Evolutionary conservation across 2,329 filamentous ascomycete genomes (phyloP).

Genomic region (Penicillium sp.): DNA sequence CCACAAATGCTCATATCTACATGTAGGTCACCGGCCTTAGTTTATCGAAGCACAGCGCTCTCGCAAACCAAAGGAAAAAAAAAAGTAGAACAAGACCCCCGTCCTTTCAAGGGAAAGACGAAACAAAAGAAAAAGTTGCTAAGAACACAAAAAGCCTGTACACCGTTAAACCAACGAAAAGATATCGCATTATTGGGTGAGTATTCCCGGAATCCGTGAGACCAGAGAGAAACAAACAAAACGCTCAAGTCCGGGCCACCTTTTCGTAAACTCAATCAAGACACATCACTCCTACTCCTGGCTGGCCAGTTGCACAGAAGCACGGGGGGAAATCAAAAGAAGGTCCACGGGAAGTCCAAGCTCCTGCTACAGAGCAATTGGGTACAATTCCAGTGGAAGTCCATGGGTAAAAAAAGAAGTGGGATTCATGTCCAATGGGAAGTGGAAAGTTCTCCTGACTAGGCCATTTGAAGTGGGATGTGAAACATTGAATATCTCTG

Average conservation of each 20-base stretch:
- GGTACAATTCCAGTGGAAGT: conserved; percentile 13
- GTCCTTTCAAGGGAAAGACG: conserved; percentile 16
- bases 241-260: conserved; percentile 27
- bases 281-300: conserved; percentile 25
- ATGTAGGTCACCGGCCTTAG: conserved; percentile 36
- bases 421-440: conserved; percentile 9
- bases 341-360: conserved; percentile 9
- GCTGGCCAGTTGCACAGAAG: conserved; percentile 20
- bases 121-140: conserved; percentile 18
- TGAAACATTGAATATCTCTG: conserved; percentile 3
- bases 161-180: conserved; percentile 15
- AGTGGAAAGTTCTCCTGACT: not conserved
- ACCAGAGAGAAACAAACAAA: conserved; percentile 15
- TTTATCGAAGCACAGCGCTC: conserved; percentile 34
- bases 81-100: conserved; percentile 26
- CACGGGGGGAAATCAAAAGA: conserved; percentile 13
- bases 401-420: conserved; percentile 10
- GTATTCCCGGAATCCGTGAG: conserved; percentile 22
- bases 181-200: conserved; percentile 12
- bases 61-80: conserved; percentile 26
- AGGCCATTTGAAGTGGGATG: conserved; percentile 3
- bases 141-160: conserved; percentile 18
- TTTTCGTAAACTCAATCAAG: conserved; percentile 27
- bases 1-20: conserved; percentile 44
- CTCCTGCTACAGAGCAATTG: conserved; percentile 2